Conservation (phyloP, 768 basidiomycete species). For the Clathrus columnatus region DNA sequence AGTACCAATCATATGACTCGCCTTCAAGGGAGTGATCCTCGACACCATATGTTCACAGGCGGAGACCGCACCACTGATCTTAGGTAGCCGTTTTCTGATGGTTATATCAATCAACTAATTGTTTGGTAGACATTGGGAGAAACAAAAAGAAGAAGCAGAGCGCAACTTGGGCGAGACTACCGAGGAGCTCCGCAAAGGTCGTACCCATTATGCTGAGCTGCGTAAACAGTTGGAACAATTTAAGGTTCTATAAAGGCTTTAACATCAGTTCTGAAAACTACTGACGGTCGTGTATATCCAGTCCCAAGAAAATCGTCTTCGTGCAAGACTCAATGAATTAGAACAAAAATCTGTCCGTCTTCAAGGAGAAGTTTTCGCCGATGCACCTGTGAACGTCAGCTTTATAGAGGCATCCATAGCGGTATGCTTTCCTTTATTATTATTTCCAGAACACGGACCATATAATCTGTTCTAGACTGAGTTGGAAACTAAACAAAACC, state of each 20-base stretch:
- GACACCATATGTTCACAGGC: slow-evolving; percentile 44
- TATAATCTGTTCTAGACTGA: slow-evolving; percentile 36
- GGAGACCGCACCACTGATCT: slow-evolving; percentile 41
- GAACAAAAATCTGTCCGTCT: slow-evolving; percentile 1
- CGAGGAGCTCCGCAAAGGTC: neutral
- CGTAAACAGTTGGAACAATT: neutral
- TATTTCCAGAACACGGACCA: neutral
- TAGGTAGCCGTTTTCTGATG: slow-evolving; percentile 23
- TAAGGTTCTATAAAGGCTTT: neutral
- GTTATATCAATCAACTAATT: neutral
- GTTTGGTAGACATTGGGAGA: slow-evolving; percentile 36
- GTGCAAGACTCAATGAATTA: neutral
- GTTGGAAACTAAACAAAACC: slow-evolving; percentile 39
- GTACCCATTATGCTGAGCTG: neutral
- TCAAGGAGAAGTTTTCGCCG: slow-evolving; percentile 49
- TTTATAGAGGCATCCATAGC: slow-evolving; percentile 46
- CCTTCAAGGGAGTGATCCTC: slow-evolving; percentile 25
- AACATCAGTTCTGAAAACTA: neutral
- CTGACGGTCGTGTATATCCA: neutral
- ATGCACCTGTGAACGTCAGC: slow-evolving; percentile 55
- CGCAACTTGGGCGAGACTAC: neutral
- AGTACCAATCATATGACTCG: slow-evolving; percentile 34
- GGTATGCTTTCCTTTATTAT: slow-evolving; percentile 27
- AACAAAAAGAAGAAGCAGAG: slow-evolving; percentile 32
- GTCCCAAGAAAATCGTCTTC: neutral